Evolutionary conservation across 306 rosid species (phyloP).

Genomic region (Quercus dentata): DNA sequence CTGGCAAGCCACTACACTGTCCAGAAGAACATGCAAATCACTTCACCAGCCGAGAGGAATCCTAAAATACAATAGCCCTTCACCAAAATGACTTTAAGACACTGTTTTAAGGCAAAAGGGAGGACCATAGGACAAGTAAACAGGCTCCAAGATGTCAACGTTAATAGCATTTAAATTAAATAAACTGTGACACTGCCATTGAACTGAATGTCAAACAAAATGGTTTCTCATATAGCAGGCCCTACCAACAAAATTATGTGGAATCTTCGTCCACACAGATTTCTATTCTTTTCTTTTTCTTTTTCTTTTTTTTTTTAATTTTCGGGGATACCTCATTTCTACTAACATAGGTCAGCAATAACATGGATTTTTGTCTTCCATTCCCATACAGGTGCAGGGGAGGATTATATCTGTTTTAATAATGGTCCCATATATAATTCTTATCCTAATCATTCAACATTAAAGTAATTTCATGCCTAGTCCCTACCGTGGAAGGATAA

Average conservation of each 20-base stretch:
- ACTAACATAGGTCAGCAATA: not conserved
- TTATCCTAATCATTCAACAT: not conserved
- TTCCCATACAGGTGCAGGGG: not conserved
- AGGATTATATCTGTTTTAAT: not conserved
- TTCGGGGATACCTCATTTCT: not conserved
- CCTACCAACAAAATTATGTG: not conserved
- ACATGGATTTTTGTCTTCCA: not conserved
- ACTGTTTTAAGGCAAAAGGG: not conserved
- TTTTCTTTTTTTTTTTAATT: not conserved
- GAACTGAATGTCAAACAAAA: not conserved
- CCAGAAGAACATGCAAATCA: not conserved
- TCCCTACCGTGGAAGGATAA: slow-evolving; percentile 82
- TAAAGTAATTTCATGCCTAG: not conserved
- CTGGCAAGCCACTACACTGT: slow-evolving; percentile 6
- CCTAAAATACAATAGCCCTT: not conserved
- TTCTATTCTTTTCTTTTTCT: no score
- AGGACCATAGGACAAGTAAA: not conserved
- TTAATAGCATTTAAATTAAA: not conserved
- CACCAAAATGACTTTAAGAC: not conserved
- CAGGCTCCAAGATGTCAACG: not conserved
- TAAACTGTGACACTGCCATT: not conserved
- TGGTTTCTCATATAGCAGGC: not conserved
- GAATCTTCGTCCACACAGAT: not conserved
- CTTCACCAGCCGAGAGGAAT: not conserved
- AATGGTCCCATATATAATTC: not conserved